phyloP scores from a whole-genome alignment of 805 yeast species.

The Lipomyces yamanashiensis region DNA sequence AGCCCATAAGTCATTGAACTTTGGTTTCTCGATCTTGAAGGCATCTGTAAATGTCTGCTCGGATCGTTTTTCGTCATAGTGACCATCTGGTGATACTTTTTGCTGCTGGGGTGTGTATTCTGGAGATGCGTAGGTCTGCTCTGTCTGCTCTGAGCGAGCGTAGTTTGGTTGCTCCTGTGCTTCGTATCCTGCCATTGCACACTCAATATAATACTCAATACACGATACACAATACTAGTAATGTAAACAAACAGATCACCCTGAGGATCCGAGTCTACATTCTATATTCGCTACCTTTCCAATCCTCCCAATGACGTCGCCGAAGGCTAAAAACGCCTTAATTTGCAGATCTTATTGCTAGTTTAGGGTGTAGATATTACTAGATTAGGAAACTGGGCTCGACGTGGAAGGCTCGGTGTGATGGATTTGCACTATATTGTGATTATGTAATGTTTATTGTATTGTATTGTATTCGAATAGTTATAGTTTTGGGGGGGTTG shows the following conservation, averaged over 20 bases:
- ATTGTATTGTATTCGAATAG: too few relatives aligned
- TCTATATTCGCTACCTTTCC: not conserved
- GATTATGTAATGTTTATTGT: too few relatives aligned
- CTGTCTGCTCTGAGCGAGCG: slow-evolving; percentile 24
- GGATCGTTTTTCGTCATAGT: slow-evolving; percentile 14
- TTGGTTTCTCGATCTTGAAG: slow-evolving; percentile 68
- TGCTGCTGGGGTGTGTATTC: slow-evolving; percentile 23
- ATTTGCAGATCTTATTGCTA: not conserved
- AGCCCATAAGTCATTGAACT: slow-evolving; percentile 67
- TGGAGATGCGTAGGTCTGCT: slow-evolving; percentile 21
- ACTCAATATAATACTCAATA: not conserved
- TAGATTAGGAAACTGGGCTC: not conserved
- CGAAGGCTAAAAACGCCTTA: not conserved
- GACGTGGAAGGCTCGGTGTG: too few relatives aligned
- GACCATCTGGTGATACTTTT: not conserved
- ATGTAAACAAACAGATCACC: not conserved
- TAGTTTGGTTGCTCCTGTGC: slow-evolving; percentile 20
- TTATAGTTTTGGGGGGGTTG: too few relatives aligned
- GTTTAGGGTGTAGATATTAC: not conserved
- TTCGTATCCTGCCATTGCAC: slow-evolving; percentile 7
- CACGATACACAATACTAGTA: not conserved
- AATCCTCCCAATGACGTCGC: slow-evolving; percentile 4
- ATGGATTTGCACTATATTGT: too few relatives aligned
- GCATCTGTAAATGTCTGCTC: slow-evolving; percentile 62
- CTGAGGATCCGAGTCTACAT: too few relatives aligned